phyloP scores from a whole-genome alignment of 495 filamentous ascomycete genomes.

The Entonaema liquescens region DNA sequence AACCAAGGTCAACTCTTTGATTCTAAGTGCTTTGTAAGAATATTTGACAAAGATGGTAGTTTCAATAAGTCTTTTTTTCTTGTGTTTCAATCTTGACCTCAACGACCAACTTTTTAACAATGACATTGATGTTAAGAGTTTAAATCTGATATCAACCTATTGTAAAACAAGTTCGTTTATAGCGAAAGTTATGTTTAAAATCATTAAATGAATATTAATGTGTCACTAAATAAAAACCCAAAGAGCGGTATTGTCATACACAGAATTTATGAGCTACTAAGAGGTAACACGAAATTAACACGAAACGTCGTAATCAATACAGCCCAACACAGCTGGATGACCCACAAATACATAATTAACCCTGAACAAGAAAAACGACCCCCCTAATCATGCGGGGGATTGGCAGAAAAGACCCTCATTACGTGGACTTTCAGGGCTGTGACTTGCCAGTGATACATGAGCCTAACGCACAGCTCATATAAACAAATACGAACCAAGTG shows the following conservation, averaged over 20 bases:
- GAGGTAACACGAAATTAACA: background rate
- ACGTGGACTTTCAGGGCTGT: slow-evolving; percentile 5
- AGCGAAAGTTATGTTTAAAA: background rate
- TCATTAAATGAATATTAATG: background rate
- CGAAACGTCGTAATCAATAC: background rate
- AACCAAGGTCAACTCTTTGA: background rate
- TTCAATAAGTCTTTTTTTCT: background rate
- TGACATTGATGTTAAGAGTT: background rate
- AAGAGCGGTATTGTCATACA: background rate
- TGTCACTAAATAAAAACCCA: background rate
- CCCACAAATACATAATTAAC: slow-evolving; percentile 1
- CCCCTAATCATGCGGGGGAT: slow-evolving; percentile 26
- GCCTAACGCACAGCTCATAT: slow-evolving; percentile 3
- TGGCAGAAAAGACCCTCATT: slow-evolving; percentile 2
- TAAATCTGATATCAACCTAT: background rate
- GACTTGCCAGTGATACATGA: background rate
- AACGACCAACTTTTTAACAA: background rate
- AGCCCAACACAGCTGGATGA: background rate
- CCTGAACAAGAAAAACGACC: background rate
- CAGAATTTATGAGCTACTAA: background rate
- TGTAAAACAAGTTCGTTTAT: background rate
- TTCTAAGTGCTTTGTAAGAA: background rate
- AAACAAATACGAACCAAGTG: background rate
- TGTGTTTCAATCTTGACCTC: too few species aligned
- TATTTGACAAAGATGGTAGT: background rate